These are phyloP conservation scores for Chlorella ohadii DNA, from an alignment of 139 green algal genomes.

Conservation along the genomic window DNA sequence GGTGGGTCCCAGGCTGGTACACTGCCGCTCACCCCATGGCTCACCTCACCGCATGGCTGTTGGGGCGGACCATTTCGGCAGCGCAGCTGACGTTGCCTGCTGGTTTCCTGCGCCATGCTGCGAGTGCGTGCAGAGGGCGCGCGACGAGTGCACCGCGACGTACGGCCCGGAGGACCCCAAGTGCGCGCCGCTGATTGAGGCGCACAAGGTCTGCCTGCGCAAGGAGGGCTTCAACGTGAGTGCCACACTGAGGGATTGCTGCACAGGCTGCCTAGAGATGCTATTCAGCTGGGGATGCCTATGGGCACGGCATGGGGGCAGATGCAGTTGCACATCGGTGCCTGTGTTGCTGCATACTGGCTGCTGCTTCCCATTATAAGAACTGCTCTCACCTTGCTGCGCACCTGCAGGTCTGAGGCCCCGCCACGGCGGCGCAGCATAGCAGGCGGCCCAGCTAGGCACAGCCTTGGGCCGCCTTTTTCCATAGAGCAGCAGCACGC, in stretches of 20 bases:
- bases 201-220: conserved; percentile 90
- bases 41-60: neutral
- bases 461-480: neutral
- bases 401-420: conserved; percentile 14
- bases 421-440: too few species aligned
- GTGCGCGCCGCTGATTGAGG: conserved; percentile 88
- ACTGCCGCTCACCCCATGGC: too few species aligned
- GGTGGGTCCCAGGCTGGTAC: neutral
- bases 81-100: too few species aligned
- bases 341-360: too few species aligned
- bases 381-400: neutral
- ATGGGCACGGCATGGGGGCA: neutral
- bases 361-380: too few species aligned
- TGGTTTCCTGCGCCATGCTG: too few species aligned
- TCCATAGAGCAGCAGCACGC: neutral
- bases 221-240: conserved; percentile 92
- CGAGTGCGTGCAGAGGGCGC: conserved; percentile 55
- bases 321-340: too few species aligned
- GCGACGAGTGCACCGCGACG: conserved; percentile 75
- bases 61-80: too few species aligned
- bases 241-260: neutral
- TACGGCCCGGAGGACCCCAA: conserved; percentile 76
- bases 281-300: too few species aligned
- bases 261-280: too few species aligned
- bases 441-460: neutral